Evolutionary conservation across 163 green algal genomes (phyloP), one percentile per base, ranked within the genome.

Genomic region (Chlorella variabilis): DNA sequence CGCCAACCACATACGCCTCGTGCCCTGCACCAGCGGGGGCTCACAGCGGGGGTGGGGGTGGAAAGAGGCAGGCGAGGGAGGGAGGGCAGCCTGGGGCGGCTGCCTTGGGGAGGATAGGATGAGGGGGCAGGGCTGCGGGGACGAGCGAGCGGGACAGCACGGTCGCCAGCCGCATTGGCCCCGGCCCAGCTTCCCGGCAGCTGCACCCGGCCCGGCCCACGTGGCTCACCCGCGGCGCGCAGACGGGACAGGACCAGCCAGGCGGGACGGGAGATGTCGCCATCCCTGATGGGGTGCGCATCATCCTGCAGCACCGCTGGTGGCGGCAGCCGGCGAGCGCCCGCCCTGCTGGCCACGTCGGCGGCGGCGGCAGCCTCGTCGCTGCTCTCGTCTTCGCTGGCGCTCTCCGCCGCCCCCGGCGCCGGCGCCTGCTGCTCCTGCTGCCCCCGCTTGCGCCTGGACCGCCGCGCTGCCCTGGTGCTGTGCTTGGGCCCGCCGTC

Each of bases 1-100:
- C 94, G 34, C 94, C 94, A 5, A 97, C 94, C 9, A 98, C 23
- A 48, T 92, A 95, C 1, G 83, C 82, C 68, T 94, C 90, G 75
- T 96, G 88, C 1, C 93, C 93, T 91, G 78, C n/a, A n/a, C n/a
- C n/a, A n/a, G n/a, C n/a, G n/a, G n/a, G n/a, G n/a, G 48, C 78
- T 2, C 1, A 7, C 48, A 18, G 49, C 21, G 4, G 7, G n/a
- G 33, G 33, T 3, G 9, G 34, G 33, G n/a, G 62, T 11, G 58
- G 58, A 36, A 31, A 29, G 20, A 29, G 18, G 5, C n/a, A n/a
- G n/a, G n/a, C n/a, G n/a, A n/a, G n/a, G n/a, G n/a, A n/a, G n/a
- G n/a, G n/a, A n/a, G n/a, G n/a, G n/a, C n/a, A n/a, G n/a, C n/a
- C n/a, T n/a, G n/a, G n/a, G n/a, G n/a, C n/a, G n/a, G n/a, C n/a